These are phyloP conservation scores for Candida anutae DNA, from an alignment of 1,139 yeast genomes.

Conservation along the genomic window DNA sequence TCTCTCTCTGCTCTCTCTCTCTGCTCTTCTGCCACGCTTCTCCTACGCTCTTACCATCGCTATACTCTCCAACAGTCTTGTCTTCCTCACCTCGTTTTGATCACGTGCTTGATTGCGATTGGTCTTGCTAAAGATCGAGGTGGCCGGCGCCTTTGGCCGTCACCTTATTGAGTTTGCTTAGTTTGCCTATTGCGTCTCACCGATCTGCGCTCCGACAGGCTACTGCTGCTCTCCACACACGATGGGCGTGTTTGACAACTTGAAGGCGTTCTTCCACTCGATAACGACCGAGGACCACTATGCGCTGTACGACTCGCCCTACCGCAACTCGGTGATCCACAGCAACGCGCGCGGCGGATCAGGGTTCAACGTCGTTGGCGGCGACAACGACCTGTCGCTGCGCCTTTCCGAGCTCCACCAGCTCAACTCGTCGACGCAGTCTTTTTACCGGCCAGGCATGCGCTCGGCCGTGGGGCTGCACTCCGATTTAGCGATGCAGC, in stretches of 20 bases:
- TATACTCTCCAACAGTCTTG: no score
- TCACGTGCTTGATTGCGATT: no score
- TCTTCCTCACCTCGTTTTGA: no score
- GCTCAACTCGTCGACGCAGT: slow-evolving; percentile 32
- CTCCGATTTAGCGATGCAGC: slow-evolving; percentile 34
- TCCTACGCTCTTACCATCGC: no score
- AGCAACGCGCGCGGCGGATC: slow-evolving; percentile 12
- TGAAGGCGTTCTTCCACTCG: slow-evolving; percentile 50
- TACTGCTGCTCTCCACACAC: no score
- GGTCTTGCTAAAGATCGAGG: no score
- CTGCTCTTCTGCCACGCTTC: no score
- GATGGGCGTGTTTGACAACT: slow-evolving; percentile 38
- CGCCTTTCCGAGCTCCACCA: slow-evolving; percentile 37
- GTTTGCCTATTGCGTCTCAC: no score
- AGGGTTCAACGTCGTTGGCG: slow-evolving; percentile 10
- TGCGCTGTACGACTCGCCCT: slow-evolving; percentile 49
- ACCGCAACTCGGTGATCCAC: slow-evolving; percentile 20
- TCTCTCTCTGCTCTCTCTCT: no score
- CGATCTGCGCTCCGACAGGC: no score
- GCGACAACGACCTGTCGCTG: slow-evolving; percentile 18
- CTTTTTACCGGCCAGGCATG: slow-evolving; percentile 30
- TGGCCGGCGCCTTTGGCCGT: no score
- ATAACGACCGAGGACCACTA: slow-evolving; percentile 59
- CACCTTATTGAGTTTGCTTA: no score
- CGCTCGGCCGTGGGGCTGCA: slow-evolving; percentile 21